Evolutionary conservation across 2,329 filamentous ascomycete species (phyloP).

Genomic region (Monosporascus ibericus): DNA sequence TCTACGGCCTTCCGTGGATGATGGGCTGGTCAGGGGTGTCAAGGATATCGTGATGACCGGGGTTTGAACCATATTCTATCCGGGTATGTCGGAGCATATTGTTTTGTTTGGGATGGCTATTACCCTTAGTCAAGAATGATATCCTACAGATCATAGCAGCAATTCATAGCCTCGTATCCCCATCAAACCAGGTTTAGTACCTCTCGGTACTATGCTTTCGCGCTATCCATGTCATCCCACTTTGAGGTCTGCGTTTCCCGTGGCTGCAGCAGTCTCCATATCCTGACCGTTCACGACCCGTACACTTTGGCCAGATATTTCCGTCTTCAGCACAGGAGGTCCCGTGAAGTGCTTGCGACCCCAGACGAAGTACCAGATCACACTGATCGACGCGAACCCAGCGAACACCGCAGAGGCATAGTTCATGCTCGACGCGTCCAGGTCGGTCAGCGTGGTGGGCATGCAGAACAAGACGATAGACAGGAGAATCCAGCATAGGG

Average conservation of each 20-base stretch:
- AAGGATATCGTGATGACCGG: too few relatives aligned
- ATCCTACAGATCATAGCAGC: too few relatives aligned
- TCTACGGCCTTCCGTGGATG: too few relatives aligned
- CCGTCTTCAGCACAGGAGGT: conserved; percentile 34
- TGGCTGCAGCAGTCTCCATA: not conserved
- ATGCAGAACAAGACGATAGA: conserved; percentile 72
- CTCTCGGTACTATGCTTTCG: not conserved
- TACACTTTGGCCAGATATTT: conserved; percentile 12
- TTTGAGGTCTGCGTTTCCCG: not conserved
- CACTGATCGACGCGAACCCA: conserved; percentile 53
- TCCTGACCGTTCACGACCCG: conserved; percentile 16
- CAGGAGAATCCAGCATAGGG: conserved; percentile 64
- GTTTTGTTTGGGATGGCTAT: too few relatives aligned
- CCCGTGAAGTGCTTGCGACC: conserved; percentile 60
- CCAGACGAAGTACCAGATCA: conserved; percentile 57
- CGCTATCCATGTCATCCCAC: not conserved
- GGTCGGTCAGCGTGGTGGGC: conserved; percentile 53
- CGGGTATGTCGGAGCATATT: too few relatives aligned
- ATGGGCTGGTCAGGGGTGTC: too few relatives aligned
- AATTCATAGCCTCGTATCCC: too few relatives aligned
- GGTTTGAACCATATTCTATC: too few relatives aligned
- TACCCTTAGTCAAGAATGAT: too few relatives aligned
- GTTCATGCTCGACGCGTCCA: conserved; percentile 54
- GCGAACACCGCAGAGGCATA: conserved; percentile 62
- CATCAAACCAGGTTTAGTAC: not conserved